A percentile compares a stretch with the other conserved stretches of the same genome.
Evolutionary conservation across 176 grass and related monocot species (phyloP).

Genomic region (Thalia dealbata): DNA sequence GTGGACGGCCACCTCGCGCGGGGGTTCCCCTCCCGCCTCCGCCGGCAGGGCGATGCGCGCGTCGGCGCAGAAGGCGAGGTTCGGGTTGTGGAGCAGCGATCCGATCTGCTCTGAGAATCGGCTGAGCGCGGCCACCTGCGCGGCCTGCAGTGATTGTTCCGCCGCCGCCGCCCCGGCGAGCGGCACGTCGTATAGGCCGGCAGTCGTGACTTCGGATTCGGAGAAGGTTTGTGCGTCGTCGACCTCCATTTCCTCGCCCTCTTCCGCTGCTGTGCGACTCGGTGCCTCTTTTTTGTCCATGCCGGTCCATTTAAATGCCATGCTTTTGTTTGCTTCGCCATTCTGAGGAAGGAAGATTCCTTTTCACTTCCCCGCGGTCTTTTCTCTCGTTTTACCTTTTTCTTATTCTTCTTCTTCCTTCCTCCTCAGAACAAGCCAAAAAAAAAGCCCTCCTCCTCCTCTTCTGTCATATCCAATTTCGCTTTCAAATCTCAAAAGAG

Average conservation of each 20-base stretch:
- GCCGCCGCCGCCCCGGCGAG: neutral
- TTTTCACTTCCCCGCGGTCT: no score
- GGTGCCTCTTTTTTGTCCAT: no score
- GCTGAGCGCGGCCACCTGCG: neutral
- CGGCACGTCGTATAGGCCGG: neutral
- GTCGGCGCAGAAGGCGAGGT: conserved; percentile 8
- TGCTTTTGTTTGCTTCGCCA: no score
- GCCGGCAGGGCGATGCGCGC: neutral
- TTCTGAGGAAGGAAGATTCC: no score
- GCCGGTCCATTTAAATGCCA: no score
- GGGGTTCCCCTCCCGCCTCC: neutral
- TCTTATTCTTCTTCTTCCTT: no score
- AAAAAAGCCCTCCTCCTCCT: no score
- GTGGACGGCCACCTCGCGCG: neutral
- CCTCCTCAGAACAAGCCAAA: no score
- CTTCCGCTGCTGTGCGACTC: no score
- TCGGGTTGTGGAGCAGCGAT: neutral
- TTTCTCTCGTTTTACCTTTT: no score
- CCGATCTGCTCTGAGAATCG: conserved; percentile 8
- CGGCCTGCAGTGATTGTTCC: neutral
- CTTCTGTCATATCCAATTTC: no score
- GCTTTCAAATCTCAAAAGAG: no score
- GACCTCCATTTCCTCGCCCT: neutral
- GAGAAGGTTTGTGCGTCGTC: neutral
- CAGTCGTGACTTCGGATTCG: conserved; percentile 1